Conservation (phyloP, 2,329 filamentous ascomycete species). For the Sclerotinia spermophila region DNA sequence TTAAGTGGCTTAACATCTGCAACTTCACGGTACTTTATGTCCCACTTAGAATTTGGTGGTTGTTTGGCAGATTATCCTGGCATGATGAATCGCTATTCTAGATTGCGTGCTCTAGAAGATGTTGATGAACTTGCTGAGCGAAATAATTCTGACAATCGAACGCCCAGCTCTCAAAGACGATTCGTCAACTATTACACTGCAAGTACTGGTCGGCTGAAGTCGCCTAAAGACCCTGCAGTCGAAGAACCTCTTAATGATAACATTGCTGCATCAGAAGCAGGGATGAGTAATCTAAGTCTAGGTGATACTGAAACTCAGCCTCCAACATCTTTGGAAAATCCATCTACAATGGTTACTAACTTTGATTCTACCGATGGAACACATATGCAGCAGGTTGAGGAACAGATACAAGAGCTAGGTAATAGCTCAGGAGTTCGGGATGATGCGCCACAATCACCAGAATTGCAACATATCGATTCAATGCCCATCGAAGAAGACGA, state of each 20-base stretch:
- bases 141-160: conserved; percentile 27
- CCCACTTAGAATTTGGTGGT: conserved; percentile 79
- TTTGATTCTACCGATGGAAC: conserved; percentile 38
- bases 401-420: conserved; percentile 31
- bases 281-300: conserved; percentile 29
- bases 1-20: conserved; percentile 54
- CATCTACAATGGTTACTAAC: not conserved
- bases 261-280: conserved; percentile 23
- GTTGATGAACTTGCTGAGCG: conserved; percentile 50
- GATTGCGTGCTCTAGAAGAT: conserved; percentile 68
- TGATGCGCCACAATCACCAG: conserved; percentile 27
- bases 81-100: conserved; percentile 66
- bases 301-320: conserved; percentile 21
- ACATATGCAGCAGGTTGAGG: conserved; percentile 34
- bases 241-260: conserved; percentile 24
- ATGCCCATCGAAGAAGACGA: conserved; percentile 39
- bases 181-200: conserved; percentile 91
- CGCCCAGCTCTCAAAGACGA: conserved; percentile 53
- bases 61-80: conserved; percentile 73
- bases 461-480: conserved; percentile 42
- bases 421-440: conserved; percentile 31
- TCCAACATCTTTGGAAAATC: conserved; percentile 43
- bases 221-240: conserved; percentile 37
- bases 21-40: conserved; percentile 68
- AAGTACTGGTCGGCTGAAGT: conserved; percentile 69